Evolutionary conservation across 371 early-diverging fungal genomes (phyloP), one percentile per base, ranked within the genome.

Genomic region (Syncephalastrum monosporum): DNA sequence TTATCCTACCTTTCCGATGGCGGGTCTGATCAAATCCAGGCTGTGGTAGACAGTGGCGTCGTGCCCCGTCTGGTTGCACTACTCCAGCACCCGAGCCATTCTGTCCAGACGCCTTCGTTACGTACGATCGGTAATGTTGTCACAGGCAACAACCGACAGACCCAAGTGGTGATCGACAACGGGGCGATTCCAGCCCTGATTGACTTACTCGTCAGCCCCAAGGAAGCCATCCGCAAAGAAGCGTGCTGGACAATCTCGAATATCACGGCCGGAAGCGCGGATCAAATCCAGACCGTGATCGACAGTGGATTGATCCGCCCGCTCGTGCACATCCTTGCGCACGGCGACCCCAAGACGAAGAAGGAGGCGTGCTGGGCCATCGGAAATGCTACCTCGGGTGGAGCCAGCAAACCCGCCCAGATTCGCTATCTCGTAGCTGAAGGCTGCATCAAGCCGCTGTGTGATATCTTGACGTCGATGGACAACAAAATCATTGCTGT

Each of bases 301-400:
- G 94, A 99, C 53, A 88, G 89, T 65, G 94, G 92, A 69, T 81
- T 99, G 50, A 88, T 99, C 57, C 96, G 96, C 14, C 89, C 95
- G 13, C 83, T 99, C 42, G 85, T 99, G 53, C 83, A 94, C 63
- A 88, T 95, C 38, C 83, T 99, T 50, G 79, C 83, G 19, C 80
- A 84, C 55, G 94, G 93, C 52, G 99, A 99, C 66, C 91, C 95
- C 73, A 99, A 94, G 81, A 95, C 96, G 55, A 94, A 96, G 75
- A 98, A 95, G 82, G 99, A 99, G 77, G 99, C 99, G 4, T 98
- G 98, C 82, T 99, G 99, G 99, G 99, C 99, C 47, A 88, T 99
- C 51, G 94, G 96, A 16, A 99, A 99, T 70, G 99, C 99, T 17
- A 97, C 97, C 0, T 91, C 96, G 5, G 94, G 95, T 27, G 95